Evolutionary conservation across 2,329 filamentous ascomycete genomes (phyloP), one percentile per base, ranked within the genome.

Genomic region (Tolypocladium inflatum): DNA sequence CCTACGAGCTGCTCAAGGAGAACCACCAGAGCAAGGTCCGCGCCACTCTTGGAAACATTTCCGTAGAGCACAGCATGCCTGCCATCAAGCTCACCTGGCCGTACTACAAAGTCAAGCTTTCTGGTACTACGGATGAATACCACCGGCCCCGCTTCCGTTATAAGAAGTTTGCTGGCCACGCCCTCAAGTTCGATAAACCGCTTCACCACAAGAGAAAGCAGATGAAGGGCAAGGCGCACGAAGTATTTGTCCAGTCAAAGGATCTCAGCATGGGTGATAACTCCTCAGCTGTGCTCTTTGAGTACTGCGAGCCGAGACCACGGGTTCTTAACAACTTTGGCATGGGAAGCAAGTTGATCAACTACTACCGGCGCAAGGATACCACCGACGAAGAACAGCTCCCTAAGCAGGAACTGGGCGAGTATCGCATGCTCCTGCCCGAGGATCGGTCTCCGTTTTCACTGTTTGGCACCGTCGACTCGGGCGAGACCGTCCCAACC

Each of bases 401-500:
- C 1, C 89, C 90, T 1, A 95, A 91, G 76, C 79, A 81, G 52
- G 91, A 96, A 4, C 82, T 99, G 61, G 94, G 94, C 59, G 94
- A 99, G 74, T 89, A 90, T 2, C 87, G 89, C 54, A 87, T 96
- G 17, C 80, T 99, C 39, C 80, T 97, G 38, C 91, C 91, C 2
- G 92, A 99, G 70, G 94, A 99, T 73, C 90, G 93, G 67, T 97
- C 93, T 52, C 94, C 94, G 0, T 99, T 99, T 71, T 90, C 91
- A 41, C 89, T 95, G 55, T 99, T 99, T 68, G 94, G 94, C 30
- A 89, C 91, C 41, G 91, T 99, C 30, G 89, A 96, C 62, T 85
- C 91, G 2, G 94, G 94, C 23, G 90, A 97, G 75, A 90, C 88
- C 13, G 90, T 95, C 4, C 89, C 92, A 1, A 93, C 94, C 1